A percentile compares a stretch with the other conserved stretches of the same genome.
phyloP scores from a whole-genome alignment of 305 asterid genomes.

The Caryopteris hybrid region DNA sequence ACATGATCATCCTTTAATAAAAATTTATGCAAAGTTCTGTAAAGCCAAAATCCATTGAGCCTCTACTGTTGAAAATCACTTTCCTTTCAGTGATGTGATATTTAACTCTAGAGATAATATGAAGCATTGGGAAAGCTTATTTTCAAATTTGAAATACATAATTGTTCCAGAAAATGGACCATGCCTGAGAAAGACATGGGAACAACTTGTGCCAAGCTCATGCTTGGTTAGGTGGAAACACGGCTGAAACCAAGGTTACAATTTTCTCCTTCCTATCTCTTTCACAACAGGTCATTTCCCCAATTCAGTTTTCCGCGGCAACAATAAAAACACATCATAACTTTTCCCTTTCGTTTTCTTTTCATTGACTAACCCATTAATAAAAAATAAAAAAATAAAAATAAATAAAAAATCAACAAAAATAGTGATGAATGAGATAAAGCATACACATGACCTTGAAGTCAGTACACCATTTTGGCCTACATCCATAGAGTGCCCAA shows the following conservation, averaged over 20 bases:
- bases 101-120: not conserved
- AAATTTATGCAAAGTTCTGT: no score
- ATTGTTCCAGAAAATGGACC: not conserved
- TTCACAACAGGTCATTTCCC: not conserved
- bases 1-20: not conserved
- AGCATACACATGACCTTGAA: not conserved
- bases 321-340: not conserved
- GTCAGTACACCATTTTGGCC: not conserved
- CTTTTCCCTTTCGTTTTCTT: not conserved
- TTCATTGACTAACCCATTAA: not conserved
- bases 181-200: not conserved
- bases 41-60: not conserved
- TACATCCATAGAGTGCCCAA: not conserved
- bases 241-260: not conserved
- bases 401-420: not conserved
- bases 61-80: not conserved
- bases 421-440: not conserved
- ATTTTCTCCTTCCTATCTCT: conserved; percentile 13
- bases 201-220: not conserved
- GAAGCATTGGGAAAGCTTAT: not conserved
- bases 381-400: no score
- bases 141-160: not conserved
- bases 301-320: not conserved
- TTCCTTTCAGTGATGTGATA: not conserved
- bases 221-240: conserved; percentile 10